phyloP scores from a whole-genome alignment of 345 rosid species.

The Lepidium didymum region DNA sequence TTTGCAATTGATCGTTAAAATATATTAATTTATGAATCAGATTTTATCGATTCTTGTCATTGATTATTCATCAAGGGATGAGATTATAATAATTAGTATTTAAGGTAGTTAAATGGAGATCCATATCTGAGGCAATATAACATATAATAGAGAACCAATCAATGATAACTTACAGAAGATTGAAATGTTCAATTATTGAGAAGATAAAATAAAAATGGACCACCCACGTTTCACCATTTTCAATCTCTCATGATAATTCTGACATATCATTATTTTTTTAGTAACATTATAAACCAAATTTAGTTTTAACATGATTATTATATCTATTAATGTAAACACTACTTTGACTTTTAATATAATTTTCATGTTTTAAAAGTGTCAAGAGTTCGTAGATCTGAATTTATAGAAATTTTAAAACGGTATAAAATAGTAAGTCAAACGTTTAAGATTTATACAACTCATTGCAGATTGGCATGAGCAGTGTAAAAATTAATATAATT shows the following conservation, averaged over 20 bases:
- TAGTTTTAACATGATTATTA: neutral
- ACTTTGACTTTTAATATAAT: too few species aligned
- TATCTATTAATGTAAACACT: neutral
- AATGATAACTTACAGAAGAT: neutral
- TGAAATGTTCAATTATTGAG: constrained; percentile 15
- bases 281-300: neutral
- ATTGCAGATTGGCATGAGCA: too few species aligned
- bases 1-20: too few species aligned
- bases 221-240: constrained; percentile 27
- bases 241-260: constrained; percentile 12
- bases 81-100: neutral
- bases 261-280: neutral
- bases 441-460: too few species aligned
- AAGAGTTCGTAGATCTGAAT: too few species aligned
- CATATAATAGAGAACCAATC: neutral
- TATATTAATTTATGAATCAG: too few species aligned
- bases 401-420: too few species aligned
- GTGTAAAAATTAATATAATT: too few species aligned
- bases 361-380: too few species aligned
- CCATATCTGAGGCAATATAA: neutral
- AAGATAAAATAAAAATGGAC: neutral
- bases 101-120: neutral
- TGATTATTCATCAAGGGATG: neutral
- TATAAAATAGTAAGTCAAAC: too few species aligned
- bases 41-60: too few species aligned